phyloP scores from a whole-genome alignment of 805 yeast genomes.

The Pichia phayaonensis region DNA sequence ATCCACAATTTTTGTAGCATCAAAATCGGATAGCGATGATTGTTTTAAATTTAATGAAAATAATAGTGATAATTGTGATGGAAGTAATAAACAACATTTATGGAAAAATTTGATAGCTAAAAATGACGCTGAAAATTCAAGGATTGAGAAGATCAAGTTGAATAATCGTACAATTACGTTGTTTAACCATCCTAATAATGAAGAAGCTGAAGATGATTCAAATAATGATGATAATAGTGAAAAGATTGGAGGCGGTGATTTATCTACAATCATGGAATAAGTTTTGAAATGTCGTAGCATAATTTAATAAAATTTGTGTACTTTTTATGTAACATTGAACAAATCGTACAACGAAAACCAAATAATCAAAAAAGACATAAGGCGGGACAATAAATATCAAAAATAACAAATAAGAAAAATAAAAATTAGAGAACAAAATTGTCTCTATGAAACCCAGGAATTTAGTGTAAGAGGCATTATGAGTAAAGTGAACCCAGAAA shows the following conservation, averaged over 20 bases:
- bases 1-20: neutral
- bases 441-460: neutral
- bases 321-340: neutral
- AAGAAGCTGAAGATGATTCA: neutral
- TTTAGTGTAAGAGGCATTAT: neutral
- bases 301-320: neutral
- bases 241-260: neutral
- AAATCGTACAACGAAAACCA: neutral
- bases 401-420: neutral
- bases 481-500: neutral
- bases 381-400: too few species aligned
- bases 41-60: neutral
- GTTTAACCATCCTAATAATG: conserved; percentile 17
- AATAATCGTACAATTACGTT: conserved; percentile 27
- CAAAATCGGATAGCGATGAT: neutral
- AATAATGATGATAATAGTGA: neutral
- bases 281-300: neutral
- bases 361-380: too few species aligned
- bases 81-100: conserved; percentile 1
- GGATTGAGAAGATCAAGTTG: conserved; percentile 13
- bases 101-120: conserved; percentile 4
- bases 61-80: neutral
- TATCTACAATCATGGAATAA: conserved; percentile 3
- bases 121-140: neutral
- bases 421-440: neutral